phyloP scores from a whole-genome alignment of 306 rosid species.

The Castanospermum australe region DNA sequence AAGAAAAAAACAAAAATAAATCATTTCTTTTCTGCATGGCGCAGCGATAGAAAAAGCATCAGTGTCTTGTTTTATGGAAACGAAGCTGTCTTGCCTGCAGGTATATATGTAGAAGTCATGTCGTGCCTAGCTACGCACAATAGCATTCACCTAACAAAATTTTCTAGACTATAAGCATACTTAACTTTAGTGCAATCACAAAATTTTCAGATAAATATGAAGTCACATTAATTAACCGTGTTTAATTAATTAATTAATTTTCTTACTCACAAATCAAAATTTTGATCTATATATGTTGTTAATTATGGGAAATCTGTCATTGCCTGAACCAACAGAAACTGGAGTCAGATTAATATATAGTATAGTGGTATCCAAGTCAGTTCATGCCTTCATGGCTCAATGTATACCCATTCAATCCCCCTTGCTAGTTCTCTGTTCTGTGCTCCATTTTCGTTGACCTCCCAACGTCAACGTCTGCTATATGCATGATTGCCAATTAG shows the following conservation, averaged over 20 bases:
- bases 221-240: neutral
- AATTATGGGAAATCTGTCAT: neutral
- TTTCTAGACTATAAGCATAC: too few species aligned
- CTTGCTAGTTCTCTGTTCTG: neutral
- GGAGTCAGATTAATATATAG: neutral
- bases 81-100: neutral
- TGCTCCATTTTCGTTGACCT: conserved; percentile 14
- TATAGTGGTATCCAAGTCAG: neutral
- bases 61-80: neutral
- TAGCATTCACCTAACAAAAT: too few species aligned
- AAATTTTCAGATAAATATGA: neutral
- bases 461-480: neutral
- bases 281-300: neutral
- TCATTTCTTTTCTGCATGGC: neutral
- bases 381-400: neutral
- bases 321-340: neutral
- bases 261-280: neutral
- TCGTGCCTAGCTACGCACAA: too few species aligned
- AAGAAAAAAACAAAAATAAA: too few species aligned
- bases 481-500: neutral
- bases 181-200: too few species aligned
- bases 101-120: too few species aligned
- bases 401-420: neutral
- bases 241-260: neutral
- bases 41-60: neutral